Evolutionary conservation across 2,329 filamentous ascomycete species (phyloP), one percentile per base, ranked within the genome.

Genomic region (Alternaria atra): DNA sequence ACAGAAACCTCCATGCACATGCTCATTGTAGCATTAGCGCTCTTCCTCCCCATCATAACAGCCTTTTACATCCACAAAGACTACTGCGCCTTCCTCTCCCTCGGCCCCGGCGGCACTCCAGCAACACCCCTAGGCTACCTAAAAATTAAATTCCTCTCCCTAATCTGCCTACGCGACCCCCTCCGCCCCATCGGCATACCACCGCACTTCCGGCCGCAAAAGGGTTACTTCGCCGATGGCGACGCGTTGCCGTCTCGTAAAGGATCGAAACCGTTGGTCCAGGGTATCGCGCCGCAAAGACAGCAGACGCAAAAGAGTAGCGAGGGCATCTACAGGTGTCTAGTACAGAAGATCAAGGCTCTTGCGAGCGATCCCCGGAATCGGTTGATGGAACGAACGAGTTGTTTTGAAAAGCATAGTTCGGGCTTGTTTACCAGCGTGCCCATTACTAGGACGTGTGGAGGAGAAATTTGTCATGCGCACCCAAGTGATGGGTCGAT

Each of bases 381-480:
- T 37, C 55, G 61, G 10, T 67, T 84, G 17, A 25, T 71, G 2
- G 71, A 89, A 8, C 90, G 87, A 0, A 90, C 85, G 1, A 92
- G 89, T 1, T 94, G 91, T 73, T 89, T 95, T 67, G 92, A 95
- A 78, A 94, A 94, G 80, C 89, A 94, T 73, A 90, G 90, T 42
- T 85, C 92, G 6, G 92, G 90, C 0, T 84, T 96, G 0, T 95
- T 94, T 77, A 86, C 90, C 1, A 82, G 81, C 3, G 82, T 85
- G 52, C 89, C 90, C 0, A 82, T 90, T 64, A 90, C 90, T 73
- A 85, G 87, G 30, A 91, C 88, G 10, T 92, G 90, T 69, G 87
- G 90, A 67, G 92, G 92, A n/a, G 93, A 96, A 79, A 86, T 96
- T 43, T 91, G 88, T 70, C 93, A 97, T 76, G 87, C 92, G 10